Conservation (phyloP, 176 grass and related monocot species). For the Aegilops longissima region DNA sequence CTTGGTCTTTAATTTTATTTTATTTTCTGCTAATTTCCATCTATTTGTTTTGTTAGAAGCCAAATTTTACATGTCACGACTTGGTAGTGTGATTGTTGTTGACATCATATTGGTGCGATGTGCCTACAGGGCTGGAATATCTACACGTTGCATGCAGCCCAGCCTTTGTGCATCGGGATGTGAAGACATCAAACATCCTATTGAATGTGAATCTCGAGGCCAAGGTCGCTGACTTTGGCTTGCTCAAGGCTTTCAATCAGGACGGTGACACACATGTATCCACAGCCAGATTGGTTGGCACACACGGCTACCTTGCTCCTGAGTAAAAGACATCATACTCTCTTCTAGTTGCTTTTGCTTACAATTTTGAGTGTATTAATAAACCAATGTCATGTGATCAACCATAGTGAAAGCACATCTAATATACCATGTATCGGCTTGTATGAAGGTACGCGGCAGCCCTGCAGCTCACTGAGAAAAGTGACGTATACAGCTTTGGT, state of each 20-base stretch:
- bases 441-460: slow-evolving; percentile 22
- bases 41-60: not conserved
- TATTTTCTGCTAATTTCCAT: not conserved
- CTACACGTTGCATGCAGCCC: slow-evolving; percentile 57
- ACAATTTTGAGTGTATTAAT: not conserved
- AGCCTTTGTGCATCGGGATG: slow-evolving; percentile 49
- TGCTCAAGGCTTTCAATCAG: slow-evolving; percentile 37
- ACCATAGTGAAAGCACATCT: not conserved
- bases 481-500: slow-evolving; percentile 65
- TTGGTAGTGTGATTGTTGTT: not conserved
- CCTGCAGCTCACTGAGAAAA: slow-evolving; percentile 29
- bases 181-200: slow-evolving; percentile 63
- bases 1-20: not conserved
- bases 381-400: not conserved
- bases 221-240: slow-evolving; percentile 76
- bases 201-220: slow-evolving; percentile 51
- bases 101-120: not conserved
- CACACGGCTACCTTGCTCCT: slow-evolving; percentile 55
- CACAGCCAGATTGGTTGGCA: slow-evolving; percentile 26
- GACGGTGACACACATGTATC: slow-evolving; percentile 37
- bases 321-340: slow-evolving; percentile 13
- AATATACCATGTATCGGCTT: not conserved
- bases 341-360: not conserved
- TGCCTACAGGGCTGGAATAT: slow-evolving; percentile 48
- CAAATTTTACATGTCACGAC: not conserved